phyloP scores from a whole-genome alignment of 1,284 basidiomycete species.

The Cryptococcus deneoformans region DNA sequence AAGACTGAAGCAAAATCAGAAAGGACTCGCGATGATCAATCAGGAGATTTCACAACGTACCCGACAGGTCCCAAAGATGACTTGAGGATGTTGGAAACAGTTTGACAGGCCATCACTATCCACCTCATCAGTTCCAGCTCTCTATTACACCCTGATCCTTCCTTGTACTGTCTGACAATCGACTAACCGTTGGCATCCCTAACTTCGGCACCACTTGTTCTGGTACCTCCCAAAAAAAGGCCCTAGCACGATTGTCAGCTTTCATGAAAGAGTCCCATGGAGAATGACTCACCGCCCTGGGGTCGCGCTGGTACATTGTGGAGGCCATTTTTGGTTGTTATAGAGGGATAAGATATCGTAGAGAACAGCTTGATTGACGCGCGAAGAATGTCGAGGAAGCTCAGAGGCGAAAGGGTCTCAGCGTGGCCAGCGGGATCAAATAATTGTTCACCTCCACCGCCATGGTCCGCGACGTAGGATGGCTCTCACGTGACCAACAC shows the following conservation, averaged over 20 bases:
- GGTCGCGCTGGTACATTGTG: conserved; percentile 51
- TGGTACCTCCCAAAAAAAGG: conserved; percentile 88
- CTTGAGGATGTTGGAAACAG: conserved; percentile 97
- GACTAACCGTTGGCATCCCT: conserved; percentile 89
- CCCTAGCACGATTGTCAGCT: conserved; percentile 52
- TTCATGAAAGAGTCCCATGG: too few species aligned
- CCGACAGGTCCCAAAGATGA: conserved; percentile 91
- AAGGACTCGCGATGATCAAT: neutral
- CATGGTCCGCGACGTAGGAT: too few species aligned
- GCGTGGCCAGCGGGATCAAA: conserved; percentile 5
- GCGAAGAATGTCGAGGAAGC: conserved; percentile 5
- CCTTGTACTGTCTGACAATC: too few species aligned
- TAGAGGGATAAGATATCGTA: neutral
- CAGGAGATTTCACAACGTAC: conserved; percentile 19
- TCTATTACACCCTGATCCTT: neutral
- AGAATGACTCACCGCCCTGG: conserved; percentile 42
- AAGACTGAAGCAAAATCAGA: conserved; percentile 53
- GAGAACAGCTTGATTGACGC: neutral
- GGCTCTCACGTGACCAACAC: too few species aligned
- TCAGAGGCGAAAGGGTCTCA: neutral
- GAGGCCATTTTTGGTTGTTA: conserved; percentile 37
- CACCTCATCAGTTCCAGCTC: conserved; percentile 6
- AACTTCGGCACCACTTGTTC: conserved; percentile 92
- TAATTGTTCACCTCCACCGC: neutral
- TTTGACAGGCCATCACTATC: conserved; percentile 87